These are phyloP conservation scores for Penstemon davidsonii DNA, from an alignment of 257 asterid genomes.

Conservation along the genomic window DNA sequence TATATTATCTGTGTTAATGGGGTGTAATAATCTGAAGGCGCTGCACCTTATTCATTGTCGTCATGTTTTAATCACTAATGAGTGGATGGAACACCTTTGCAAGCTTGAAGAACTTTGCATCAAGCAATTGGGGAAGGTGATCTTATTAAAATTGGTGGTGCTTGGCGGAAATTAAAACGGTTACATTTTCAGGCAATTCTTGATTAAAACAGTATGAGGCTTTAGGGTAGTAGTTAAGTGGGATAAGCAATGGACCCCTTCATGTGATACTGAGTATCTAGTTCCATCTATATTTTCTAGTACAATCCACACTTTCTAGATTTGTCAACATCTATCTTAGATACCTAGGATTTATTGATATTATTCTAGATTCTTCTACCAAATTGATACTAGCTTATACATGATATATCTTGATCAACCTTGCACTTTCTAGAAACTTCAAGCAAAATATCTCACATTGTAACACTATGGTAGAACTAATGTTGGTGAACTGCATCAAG, in stretches of 20 bases:
- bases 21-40: constrained; percentile 56
- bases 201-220: constrained; percentile 68
- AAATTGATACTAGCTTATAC: too few species aligned
- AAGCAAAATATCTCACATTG: too few species aligned
- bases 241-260: constrained; percentile 62
- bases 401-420: too few species aligned
- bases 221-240: constrained; percentile 55
- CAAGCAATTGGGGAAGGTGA: constrained; percentile 83
- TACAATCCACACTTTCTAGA: too few species aligned
- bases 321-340: too few species aligned
- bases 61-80: constrained; percentile 48
- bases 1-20: constrained; percentile 63
- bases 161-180: constrained; percentile 58
- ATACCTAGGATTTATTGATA: too few species aligned
- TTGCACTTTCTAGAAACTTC: too few species aligned
- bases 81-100: constrained; percentile 85
- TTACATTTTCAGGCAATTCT: constrained; percentile 81
- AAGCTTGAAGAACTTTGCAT: constrained; percentile 76
- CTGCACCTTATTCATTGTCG: constrained; percentile 71
- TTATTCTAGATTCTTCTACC: too few species aligned
- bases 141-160: constrained; percentile 60
- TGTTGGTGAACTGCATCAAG: constrained; percentile 67
- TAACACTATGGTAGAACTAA: constrained; percentile 61
- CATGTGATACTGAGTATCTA: constrained; percentile 29
- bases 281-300: too few species aligned